Evolutionary conservation across 2,329 filamentous ascomycete species (phyloP).

Genomic region (Ceratocystis cacaofunesta): DNA sequence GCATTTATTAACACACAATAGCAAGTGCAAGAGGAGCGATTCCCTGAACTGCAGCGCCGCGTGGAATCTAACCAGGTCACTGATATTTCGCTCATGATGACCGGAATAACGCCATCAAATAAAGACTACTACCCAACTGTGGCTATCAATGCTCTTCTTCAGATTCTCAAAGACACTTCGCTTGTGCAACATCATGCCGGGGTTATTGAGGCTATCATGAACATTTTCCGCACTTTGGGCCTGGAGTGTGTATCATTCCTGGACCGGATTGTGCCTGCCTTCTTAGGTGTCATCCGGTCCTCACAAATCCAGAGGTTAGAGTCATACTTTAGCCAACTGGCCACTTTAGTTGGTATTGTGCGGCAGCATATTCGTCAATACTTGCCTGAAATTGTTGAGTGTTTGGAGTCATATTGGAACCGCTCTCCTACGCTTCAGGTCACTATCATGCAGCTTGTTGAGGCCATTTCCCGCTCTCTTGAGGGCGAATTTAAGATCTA

Average conservation of each 20-base stretch:
- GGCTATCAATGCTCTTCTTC: conserved; percentile 87
- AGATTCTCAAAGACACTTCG: conserved; percentile 81
- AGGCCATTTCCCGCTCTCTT: conserved; percentile 82
- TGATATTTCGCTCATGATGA: conserved; percentile 97
- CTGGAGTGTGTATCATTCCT: conserved; percentile 93
- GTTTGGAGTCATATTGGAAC: conserved; percentile 84
- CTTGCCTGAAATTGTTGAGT: conserved; percentile 69
- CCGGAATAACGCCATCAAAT: conserved; percentile 83
- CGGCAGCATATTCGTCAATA: conserved; percentile 91
- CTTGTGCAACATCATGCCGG: conserved; percentile 80
- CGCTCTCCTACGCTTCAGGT: conserved; percentile 65
- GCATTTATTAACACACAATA: conserved; percentile 20
- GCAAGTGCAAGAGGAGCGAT: conserved; percentile 73
- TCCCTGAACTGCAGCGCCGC: conserved; percentile 58
- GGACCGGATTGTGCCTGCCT: conserved; percentile 84
- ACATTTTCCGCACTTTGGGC: conserved; percentile 91
- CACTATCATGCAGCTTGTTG: conserved; percentile 81
- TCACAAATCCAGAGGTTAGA: conserved; percentile 68
- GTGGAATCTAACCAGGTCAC: conserved; percentile 54
- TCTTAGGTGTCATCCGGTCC: conserved; percentile 73
- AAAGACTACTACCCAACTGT: conserved; percentile 98
- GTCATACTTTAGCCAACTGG: conserved; percentile 94
- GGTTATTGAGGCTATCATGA: conserved; percentile 96
- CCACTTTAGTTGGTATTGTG: conserved; percentile 85
- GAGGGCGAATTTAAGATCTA: conserved; percentile 98